Evolutionary conservation across 352 stramenopile species (phyloP).

Genomic region (Globisporangium canariense): DNA sequence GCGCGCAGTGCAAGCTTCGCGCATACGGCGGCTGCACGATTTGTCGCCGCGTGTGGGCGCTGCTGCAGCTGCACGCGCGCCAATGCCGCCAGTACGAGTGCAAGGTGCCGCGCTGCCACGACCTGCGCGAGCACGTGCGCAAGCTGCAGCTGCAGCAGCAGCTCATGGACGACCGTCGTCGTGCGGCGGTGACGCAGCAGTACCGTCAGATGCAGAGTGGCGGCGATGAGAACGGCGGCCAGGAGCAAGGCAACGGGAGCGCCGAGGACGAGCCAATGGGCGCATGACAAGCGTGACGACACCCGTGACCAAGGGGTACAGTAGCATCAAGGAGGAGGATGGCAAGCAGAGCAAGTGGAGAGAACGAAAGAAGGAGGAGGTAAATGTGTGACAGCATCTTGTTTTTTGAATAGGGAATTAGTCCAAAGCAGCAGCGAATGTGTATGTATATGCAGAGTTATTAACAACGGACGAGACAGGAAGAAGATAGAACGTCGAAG

Average conservation of each 20-base stretch:
- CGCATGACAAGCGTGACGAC: slow-evolving; percentile 8
- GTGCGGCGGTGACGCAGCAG: slow-evolving; percentile 84
- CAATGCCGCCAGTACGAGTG: slow-evolving; percentile 94
- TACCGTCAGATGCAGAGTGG: slow-evolving; percentile 77
- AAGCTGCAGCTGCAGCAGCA: slow-evolving; percentile 97
- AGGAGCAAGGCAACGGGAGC: slow-evolving; percentile 11
- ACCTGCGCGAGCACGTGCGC: slow-evolving; percentile 93
- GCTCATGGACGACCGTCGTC: slow-evolving; percentile 96
- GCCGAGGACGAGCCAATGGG: slow-evolving; percentile 31
- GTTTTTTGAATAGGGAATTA: slow-evolving; percentile 12
- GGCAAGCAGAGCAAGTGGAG: background rate
- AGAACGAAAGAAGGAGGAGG: background rate
- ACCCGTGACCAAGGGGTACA: slow-evolving; percentile 12
- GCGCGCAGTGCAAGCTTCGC: slow-evolving; percentile 90
- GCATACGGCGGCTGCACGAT: slow-evolving; percentile 93
- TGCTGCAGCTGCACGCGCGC: slow-evolving; percentile 96
- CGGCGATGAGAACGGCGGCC: slow-evolving; percentile 4
- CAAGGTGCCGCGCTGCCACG: slow-evolving; percentile 95
- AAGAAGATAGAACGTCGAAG: slow-evolving; percentile 9
- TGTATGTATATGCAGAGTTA: slow-evolving; percentile 15
- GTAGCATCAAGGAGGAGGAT: background rate
- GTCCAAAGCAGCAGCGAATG: slow-evolving; percentile 4
- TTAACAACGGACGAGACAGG: background rate
- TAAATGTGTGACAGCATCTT: slow-evolving; percentile 4
- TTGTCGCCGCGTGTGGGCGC: slow-evolving; percentile 95